These are phyloP conservation scores for Ganoderma lucidum DNA, from an alignment of 1,284 basidiomycete genomes.

Conservation along the genomic window DNA sequence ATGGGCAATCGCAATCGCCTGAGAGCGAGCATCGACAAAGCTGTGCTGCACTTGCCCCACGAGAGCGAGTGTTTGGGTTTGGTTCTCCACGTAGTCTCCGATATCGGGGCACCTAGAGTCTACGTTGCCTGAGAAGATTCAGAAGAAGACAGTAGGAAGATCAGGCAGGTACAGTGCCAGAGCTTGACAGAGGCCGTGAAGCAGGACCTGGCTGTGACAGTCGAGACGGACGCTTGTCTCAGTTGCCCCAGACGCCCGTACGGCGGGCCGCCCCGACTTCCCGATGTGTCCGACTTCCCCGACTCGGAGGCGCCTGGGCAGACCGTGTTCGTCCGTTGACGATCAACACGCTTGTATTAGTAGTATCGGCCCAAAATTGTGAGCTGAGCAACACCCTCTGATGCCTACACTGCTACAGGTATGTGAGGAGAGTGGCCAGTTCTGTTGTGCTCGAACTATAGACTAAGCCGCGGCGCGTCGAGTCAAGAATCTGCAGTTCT, in stretches of 20 bases:
- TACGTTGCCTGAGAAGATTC: not conserved
- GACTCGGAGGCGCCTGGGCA: no score
- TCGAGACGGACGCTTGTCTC: conserved; percentile 3
- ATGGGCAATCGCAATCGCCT: conserved; percentile 30
- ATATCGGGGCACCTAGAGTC: not conserved
- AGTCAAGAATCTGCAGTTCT: not conserved
- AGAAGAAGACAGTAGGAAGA: not conserved
- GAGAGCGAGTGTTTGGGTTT: not conserved
- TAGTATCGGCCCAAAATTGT: not conserved
- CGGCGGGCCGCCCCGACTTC: not conserved
- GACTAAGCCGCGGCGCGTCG: no score
- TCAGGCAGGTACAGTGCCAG: not conserved
- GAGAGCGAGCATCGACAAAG: conserved; percentile 32
- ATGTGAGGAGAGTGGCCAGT: not conserved
- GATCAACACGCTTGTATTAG: no score
- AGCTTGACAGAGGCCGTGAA: not conserved
- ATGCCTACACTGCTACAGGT: not conserved
- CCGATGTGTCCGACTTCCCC: no score
- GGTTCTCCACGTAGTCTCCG: conserved; percentile 1
- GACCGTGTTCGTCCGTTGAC: no score
- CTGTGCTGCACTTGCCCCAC: conserved; percentile 6
- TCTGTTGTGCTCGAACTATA: no score
- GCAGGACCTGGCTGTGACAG: conserved; percentile 4
- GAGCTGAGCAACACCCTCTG: not conserved
- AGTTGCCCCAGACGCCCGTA: not conserved